A percentile compares a stretch with the other conserved stretches of the same genome.
Evolutionary conservation across 805 yeast genomes (phyloP).

Genomic region (Brettanomyces custersianus): DNA sequence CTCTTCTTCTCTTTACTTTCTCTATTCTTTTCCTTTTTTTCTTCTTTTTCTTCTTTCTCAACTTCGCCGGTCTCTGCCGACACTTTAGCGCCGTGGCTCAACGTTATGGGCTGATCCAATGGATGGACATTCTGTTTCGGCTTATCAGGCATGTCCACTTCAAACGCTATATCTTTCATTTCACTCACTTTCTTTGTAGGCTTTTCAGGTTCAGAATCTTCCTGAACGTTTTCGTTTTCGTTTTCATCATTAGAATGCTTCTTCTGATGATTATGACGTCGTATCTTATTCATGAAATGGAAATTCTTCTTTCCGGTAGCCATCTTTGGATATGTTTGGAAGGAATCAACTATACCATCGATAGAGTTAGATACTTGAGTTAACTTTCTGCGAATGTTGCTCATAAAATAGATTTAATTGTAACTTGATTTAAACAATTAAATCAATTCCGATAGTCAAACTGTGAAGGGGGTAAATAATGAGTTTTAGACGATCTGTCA

Average conservation of each 20-base stretch:
- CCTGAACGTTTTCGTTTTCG: background rate
- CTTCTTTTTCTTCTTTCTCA: background rate
- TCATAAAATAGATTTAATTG: no score
- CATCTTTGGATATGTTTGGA: no score
- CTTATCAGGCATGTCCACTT: slow-evolving; percentile 11
- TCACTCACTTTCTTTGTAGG: slow-evolving; percentile 11
- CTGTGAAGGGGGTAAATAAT: no score
- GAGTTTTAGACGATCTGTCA: no score
- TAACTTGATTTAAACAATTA: no score
- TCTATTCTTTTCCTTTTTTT: background rate
- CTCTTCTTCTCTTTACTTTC: no score
- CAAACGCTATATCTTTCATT: slow-evolving; percentile 23
- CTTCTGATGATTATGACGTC: background rate
- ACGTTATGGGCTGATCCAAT: slow-evolving; percentile 20
- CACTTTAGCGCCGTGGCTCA: slow-evolving; percentile 11
- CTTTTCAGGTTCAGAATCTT: background rate
- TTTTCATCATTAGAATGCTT: background rate
- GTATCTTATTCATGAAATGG: background rate
- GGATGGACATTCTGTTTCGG: slow-evolving; percentile 20
- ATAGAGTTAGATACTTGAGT: no score
- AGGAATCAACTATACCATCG: no score
- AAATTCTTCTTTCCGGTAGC: no score
- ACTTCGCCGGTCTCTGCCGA: slow-evolving; percentile 5
- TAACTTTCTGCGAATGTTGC: no score
- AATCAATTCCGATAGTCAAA: no score